Conservation (phyloP, 306 rosid genomes). For the Acacia confusa region DNA sequence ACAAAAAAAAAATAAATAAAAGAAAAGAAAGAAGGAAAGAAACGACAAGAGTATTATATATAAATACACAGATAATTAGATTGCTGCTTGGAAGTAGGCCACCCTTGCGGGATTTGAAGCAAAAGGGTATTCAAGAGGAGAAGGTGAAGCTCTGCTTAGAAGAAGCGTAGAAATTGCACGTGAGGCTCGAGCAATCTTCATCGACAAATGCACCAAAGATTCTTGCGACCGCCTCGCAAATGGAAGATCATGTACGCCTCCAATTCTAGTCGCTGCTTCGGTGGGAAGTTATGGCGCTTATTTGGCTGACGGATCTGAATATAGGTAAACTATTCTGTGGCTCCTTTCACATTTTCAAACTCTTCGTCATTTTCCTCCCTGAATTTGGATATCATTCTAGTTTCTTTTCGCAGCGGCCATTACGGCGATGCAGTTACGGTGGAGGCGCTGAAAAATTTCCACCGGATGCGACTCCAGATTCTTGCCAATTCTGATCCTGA, state of each 20-base stretch:
- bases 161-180: conserved; percentile 79
- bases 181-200: conserved; percentile 68
- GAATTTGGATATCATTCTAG: not conserved
- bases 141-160: conserved; percentile 60
- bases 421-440: conserved; percentile 61
- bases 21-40: too few species aligned
- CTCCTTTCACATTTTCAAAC: not conserved
- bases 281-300: conserved; percentile 96
- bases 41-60: too few species aligned
- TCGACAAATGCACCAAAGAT: conserved; percentile 51
- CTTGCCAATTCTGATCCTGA: conserved; percentile 57
- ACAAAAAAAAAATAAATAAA: too few species aligned
- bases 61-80: too few species aligned
- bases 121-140: conserved; percentile 66
- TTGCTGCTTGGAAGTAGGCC: conserved; percentile 10
- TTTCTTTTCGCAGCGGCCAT: conserved; percentile 39
- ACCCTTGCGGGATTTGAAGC: conserved; percentile 88
- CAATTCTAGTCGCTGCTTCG: conserved; percentile 82
- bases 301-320: conserved; percentile 78
- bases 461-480: conserved; percentile 54
- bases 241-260: conserved; percentile 38
- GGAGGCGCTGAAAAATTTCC: conserved; percentile 58
- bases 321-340: conserved; percentile 26
- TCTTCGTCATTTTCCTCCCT: not conserved
- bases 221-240: conserved; percentile 43